Conservation (phyloP, 192 early-diverging fungal genomes). For the Coemansia sp. region DNA sequence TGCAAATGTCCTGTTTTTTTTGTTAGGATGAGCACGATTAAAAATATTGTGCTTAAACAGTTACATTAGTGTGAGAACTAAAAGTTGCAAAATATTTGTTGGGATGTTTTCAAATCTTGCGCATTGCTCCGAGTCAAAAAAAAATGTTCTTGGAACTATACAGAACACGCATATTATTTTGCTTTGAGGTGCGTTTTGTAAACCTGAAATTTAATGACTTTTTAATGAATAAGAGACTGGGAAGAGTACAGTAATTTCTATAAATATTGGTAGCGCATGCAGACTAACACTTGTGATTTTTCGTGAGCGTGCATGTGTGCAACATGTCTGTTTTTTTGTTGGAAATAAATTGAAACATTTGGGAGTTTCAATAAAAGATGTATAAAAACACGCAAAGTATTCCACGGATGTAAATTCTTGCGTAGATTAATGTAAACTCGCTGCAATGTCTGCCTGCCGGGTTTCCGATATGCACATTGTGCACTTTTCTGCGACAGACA, state of each 20-base stretch:
- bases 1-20: not conserved
- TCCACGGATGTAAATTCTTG: not conserved
- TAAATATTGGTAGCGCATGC: not conserved
- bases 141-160: not conserved
- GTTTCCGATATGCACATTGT: not conserved
- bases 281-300: not conserved
- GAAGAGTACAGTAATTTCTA: not conserved
- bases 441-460: not conserved
- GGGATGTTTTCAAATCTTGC: not conserved
- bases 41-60: not conserved
- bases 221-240: not conserved
- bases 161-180: too few relatives aligned
- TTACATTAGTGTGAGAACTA: not conserved
- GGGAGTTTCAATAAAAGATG: not conserved
- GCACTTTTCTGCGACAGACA: not conserved
- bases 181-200: not conserved
- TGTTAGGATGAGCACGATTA: not conserved
- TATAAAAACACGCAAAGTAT: not conserved
- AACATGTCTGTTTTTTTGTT: not conserved
- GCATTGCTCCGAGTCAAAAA: not conserved
- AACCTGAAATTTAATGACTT: not conserved
- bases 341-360: not conserved
- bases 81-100: not conserved
- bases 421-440: not conserved
- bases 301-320: not conserved